phyloP scores from a whole-genome alignment of 768 basidiomycete species.

The Aureoboletus auriporus region DNA sequence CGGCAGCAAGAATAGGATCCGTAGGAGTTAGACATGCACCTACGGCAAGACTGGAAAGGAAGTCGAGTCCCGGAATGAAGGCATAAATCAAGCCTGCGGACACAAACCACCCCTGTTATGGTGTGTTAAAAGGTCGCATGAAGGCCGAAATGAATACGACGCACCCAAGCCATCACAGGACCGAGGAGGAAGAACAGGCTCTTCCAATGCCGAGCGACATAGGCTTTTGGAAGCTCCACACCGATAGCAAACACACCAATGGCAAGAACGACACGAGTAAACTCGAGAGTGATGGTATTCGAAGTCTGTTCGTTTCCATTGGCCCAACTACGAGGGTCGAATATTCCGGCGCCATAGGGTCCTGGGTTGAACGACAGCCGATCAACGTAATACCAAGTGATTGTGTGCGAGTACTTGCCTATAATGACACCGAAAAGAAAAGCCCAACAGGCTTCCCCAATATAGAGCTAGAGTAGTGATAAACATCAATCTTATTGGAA shows the following conservation, averaged over 20 bases:
- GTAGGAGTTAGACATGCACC: constrained; percentile 94
- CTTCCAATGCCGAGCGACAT: constrained; percentile 91
- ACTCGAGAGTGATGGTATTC: constrained; percentile 84
- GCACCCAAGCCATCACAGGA: constrained; percentile 81
- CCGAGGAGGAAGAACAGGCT: constrained; percentile 80
- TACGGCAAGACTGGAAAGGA: constrained; percentile 84
- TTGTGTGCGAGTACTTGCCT: constrained; percentile 40
- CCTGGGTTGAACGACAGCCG: constrained; percentile 38
- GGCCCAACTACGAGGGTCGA: constrained; percentile 80
- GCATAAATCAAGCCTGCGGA: constrained; percentile 89
- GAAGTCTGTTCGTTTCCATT: constrained; percentile 39
- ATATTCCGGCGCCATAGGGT: constrained; percentile 77
- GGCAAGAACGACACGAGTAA: constrained; percentile 88
- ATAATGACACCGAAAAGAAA: constrained; percentile 91
- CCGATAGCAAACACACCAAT: constrained; percentile 98
- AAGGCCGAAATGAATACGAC: constrained; percentile 26
- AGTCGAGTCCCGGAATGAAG: constrained; percentile 84
- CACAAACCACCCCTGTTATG: constrained; percentile 83
- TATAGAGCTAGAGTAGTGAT: constrained; percentile 56
- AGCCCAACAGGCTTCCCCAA: constrained; percentile 96
- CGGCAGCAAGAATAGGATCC: constrained; percentile 32
- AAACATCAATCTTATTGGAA: constrained; percentile 1
- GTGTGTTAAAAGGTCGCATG: constrained; percentile 4
- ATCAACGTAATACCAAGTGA: constrained; percentile 6
- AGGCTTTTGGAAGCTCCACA: constrained; percentile 94